A percentile compares a stretch with the other conserved stretches of the same genome.
These are phyloP conservation scores for Phlyctochytrium planicorne DNA, from an alignment of 192 early-diverging fungal species.

Conservation along the genomic window DNA sequence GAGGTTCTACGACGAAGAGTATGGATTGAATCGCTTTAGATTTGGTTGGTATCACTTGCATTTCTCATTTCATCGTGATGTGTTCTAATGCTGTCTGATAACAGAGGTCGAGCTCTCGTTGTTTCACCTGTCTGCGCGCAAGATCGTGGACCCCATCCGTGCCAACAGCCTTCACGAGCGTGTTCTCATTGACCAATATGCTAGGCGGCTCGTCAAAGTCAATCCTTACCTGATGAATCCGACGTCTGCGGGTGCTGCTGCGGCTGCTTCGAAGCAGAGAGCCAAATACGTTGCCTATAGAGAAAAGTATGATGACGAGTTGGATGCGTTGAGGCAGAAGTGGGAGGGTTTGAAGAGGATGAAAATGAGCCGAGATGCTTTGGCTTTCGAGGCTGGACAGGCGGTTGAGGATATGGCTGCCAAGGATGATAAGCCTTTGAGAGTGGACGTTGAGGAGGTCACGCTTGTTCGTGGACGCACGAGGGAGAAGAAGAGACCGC, in stretches of 20 bases:
- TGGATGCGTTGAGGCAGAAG: too few species aligned
- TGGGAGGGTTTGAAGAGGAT: too few species aligned
- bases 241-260: not conserved
- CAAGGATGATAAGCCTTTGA: too few species aligned
- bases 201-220: not conserved
- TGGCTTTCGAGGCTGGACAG: too few species aligned
- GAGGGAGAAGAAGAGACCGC: too few species aligned
- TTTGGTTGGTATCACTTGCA: not conserved
- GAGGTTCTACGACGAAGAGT: not conserved
- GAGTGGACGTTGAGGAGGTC: too few species aligned
- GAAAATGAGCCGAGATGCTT: too few species aligned
- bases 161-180: not conserved
- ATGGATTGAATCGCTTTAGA: not conserved
- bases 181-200: not conserved
- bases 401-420: too few species aligned
- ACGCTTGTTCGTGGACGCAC: too few species aligned
- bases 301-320: too few species aligned
- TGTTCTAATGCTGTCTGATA: too few species aligned
- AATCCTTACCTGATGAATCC: not conserved
- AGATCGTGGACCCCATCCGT: not conserved
- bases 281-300: not conserved
- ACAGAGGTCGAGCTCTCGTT: not conserved
- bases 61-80: too few species aligned
- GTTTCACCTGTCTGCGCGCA: not conserved
- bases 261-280: not conserved